A percentile compares a stretch with the other conserved stretches of the same genome.
Evolutionary conservation across 2,329 filamentous ascomycete species (phyloP).

Genomic region (Arthroderma uncinatum): DNA sequence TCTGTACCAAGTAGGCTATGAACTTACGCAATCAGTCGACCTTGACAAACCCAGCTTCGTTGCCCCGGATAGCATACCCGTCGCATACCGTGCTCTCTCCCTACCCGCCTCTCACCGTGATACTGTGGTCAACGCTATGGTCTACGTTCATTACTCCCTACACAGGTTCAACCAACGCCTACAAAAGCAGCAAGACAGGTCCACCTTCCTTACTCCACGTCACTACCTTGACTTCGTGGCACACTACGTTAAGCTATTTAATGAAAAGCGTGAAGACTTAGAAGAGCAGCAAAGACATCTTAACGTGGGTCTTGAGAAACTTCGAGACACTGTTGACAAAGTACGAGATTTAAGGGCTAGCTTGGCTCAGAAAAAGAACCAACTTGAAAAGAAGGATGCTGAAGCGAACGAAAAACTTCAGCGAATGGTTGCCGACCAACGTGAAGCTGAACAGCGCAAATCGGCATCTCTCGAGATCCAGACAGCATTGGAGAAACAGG

Average conservation of each 20-base stretch:
- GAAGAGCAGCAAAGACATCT: conserved; percentile 98
- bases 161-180: conserved; percentile 81
- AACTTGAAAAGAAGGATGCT: conserved; percentile 83
- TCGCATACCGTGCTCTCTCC: conserved; percentile 75
- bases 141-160: conserved; percentile 93
- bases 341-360: conserved; percentile 84
- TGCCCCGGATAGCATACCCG: conserved; percentile 81
- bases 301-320: conserved; percentile 94
- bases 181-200: conserved; percentile 80
- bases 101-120: conserved; percentile 85
- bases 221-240: conserved; percentile 98
- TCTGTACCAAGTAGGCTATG: conserved; percentile 90
- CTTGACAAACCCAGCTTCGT: conserved; percentile 76
- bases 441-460: conserved; percentile 86
- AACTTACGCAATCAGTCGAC: conserved; percentile 92
- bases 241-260: conserved; percentile 94
- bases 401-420: conserved; percentile 97
- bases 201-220: conserved; percentile 86
- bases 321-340: conserved; percentile 93
- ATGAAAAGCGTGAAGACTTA: conserved; percentile 94
- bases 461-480: conserved; percentile 81
- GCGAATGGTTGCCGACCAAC: conserved; percentile 92
- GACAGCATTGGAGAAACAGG: conserved; percentile 73
- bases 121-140: conserved; percentile 93
- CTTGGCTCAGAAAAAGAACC: conserved; percentile 84